phyloP scores from a whole-genome alignment of 257 asterid genomes.

The Prunella vulgaris region DNA sequence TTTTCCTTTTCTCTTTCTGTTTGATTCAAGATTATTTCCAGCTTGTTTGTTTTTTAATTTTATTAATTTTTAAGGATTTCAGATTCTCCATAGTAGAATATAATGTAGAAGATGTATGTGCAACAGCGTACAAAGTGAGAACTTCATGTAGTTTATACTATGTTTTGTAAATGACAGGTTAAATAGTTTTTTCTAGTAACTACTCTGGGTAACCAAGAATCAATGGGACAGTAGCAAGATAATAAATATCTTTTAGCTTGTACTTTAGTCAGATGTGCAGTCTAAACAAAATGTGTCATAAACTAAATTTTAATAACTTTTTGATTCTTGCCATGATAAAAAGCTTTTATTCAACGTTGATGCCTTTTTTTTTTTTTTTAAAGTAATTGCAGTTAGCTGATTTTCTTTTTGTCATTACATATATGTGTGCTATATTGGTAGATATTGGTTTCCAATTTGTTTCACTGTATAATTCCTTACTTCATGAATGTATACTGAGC shows the following conservation, averaged over 20 bases:
- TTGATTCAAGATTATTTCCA: neutral
- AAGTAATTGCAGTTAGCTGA: neutral
- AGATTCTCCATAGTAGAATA: neutral
- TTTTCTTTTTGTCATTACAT: neutral
- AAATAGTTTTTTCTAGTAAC: neutral
- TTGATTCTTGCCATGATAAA: neutral
- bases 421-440: neutral
- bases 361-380: neutral
- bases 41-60: neutral
- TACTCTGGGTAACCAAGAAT: neutral
- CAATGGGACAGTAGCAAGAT: neutral
- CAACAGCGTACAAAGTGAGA: neutral
- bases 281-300: neutral
- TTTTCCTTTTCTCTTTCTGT: conserved; percentile 2
- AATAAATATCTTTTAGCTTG: neutral
- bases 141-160: too few species aligned
- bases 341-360: neutral
- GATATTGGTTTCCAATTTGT: neutral
- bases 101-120: neutral
- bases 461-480: neutral
- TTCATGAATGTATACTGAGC: neutral
- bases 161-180: neutral
- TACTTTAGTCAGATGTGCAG: neutral
- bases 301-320: neutral
- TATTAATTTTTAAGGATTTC: neutral